Evolutionary conservation across 371 early-diverging fungal species (phyloP).

Genomic region (Apophysomyces elegans): DNA sequence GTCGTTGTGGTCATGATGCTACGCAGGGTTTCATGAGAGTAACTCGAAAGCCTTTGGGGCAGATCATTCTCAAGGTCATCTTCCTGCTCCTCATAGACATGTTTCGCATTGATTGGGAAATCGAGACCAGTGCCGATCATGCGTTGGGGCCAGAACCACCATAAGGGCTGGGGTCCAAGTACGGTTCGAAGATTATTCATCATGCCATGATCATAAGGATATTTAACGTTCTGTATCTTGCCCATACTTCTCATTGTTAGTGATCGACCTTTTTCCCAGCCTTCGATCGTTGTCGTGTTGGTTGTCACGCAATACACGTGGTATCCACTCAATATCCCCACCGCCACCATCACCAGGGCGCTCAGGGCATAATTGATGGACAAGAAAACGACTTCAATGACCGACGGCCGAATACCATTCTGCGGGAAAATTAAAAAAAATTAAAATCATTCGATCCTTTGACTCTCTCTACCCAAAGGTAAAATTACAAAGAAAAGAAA

Average conservation of each 20-base stretch:
- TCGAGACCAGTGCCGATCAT: constrained; percentile 74
- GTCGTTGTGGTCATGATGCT: constrained; percentile 2
- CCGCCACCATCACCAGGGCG: constrained; percentile 72
- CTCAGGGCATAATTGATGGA: constrained; percentile 70
- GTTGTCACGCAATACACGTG: constrained; percentile 80
- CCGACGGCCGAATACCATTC: constrained; percentile 52
- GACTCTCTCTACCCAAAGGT: neutral
- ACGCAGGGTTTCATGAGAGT: neutral
- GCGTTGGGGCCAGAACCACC: constrained; percentile 77
- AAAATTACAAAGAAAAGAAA: no score
- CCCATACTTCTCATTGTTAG: constrained; percentile 71
- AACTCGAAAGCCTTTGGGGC: neutral
- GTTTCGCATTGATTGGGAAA: constrained; percentile 62
- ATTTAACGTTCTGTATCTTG: constrained; percentile 62
- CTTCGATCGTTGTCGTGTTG: constrained; percentile 98
- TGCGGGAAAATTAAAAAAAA: constrained; percentile 12
- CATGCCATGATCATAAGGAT: constrained; percentile 94
- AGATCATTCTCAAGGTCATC: constrained; percentile 21
- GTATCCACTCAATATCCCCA: constrained; percentile 81
- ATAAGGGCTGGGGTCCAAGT: constrained; percentile 67
- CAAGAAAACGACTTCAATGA: constrained; percentile 65
- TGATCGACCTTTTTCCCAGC: constrained; percentile 82
- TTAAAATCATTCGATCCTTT: neutral
- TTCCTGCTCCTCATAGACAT: constrained; percentile 28
- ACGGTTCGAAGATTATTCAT: constrained; percentile 76